phyloP scores from a whole-genome alignment of 192 early-diverging fungal genomes.

The Endogone sp. region DNA sequence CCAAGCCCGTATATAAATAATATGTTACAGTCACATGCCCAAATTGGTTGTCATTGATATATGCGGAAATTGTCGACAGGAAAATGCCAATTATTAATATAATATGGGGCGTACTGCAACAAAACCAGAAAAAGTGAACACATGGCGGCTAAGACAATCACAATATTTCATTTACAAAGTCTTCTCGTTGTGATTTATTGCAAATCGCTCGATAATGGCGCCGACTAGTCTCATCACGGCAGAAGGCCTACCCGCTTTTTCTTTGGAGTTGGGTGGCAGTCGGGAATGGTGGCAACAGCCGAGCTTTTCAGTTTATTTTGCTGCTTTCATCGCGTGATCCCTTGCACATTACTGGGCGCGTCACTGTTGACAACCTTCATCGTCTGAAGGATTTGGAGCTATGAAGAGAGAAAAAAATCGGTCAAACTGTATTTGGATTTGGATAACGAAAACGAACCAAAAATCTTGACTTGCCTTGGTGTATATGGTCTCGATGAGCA shows the following conservation, averaged over 20 bases:
- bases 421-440: background rate
- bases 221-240: background rate
- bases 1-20: too few relatives aligned
- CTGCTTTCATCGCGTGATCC: slow-evolving; percentile 9
- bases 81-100: too few relatives aligned
- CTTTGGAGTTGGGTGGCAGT: slow-evolving; percentile 19
- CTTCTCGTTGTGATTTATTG: background rate
- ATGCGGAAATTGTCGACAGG: too few relatives aligned
- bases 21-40: too few relatives aligned
- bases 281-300: slow-evolving; percentile 6
- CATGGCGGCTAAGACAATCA: too few relatives aligned
- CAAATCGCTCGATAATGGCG: too few relatives aligned
- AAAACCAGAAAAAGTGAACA: too few relatives aligned
- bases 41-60: too few relatives aligned
- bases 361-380: slow-evolving; percentile 14
- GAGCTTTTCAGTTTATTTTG: slow-evolving; percentile 9
- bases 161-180: too few relatives aligned
- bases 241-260: slow-evolving; percentile 2
- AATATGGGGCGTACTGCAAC: too few relatives aligned
- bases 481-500: slow-evolving; percentile 16
- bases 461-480: slow-evolving; percentile 3
- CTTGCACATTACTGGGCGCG: background rate
- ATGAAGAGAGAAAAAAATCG: slow-evolving; percentile 5
- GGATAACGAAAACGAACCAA: slow-evolving; percentile 2
- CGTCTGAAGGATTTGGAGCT: slow-evolving; percentile 19